Evolutionary conservation across 2,329 filamentous ascomycete species (phyloP), one percentile per base, ranked within the genome.

Genomic region (Xylaria sp.): DNA sequence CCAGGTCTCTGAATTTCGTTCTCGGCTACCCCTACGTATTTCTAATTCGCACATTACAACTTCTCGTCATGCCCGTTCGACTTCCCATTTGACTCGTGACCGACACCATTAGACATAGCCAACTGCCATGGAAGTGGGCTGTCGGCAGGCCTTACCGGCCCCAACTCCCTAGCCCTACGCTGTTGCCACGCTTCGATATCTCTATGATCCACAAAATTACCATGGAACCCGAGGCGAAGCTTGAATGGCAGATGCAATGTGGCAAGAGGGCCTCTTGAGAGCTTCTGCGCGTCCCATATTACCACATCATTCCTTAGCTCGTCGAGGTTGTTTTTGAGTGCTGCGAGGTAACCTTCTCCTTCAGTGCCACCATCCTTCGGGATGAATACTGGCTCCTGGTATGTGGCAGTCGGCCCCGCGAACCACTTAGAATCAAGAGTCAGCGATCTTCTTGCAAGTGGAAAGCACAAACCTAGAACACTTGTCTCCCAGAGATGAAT

Each of bases 351-450:
- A 0, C 86, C 86, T 62, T 87, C 84, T 0, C 84, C 85, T 71
- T 88, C 71, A 28, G 65, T 76, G 0, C 78, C 80, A 23, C 78
- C 79, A 1, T 80, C 75, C 39, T 79, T 78, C 0, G 86, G 85
- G 13, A 88, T 83, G 66, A 88, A 88, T 0, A 84, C 82, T 0
- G 86, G 86, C 70, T 88, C 86, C 74, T 88, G 86, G 69, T 87
- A 84, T 0, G 84, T 84, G 32, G 80, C 80, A 1, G 81, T 84
- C 3, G 77, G 79, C 0, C 84, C 84, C 0, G 83, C 79, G 65
- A 82, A 85, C 72, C 80, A 86, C 67, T 69, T 62, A 37, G 20
- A 37, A 34, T 12, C 32, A 41, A 15, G 7, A 28, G n/a, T 69
- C 28, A 65, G 58, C 18, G 32, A 52, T 37, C 9, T 25, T 15